Percentiles rank a stretch among this genome's conserved stretches.
These are phyloP conservation scores for Ceratocystis variospora DNA, from an alignment of 2,329 filamentous ascomycete genomes.

Conservation along the genomic window DNA sequence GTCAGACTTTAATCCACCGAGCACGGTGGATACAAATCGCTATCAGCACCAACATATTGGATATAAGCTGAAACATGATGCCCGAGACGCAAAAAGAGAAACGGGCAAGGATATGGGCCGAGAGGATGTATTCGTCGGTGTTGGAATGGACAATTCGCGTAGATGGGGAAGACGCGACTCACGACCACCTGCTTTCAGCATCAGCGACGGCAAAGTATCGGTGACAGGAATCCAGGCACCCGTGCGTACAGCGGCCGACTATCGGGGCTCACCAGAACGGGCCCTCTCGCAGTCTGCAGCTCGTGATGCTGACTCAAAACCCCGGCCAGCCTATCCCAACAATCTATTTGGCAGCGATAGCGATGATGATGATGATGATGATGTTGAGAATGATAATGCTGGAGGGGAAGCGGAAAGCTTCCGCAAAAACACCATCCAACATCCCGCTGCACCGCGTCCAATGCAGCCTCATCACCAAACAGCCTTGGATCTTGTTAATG, in stretches of 20 bases:
- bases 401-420: conserved; percentile 4
- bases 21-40: conserved; percentile 14
- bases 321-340: not conserved
- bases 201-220: conserved; percentile 16
- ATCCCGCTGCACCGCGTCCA: conserved; percentile 8
- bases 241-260: conserved; percentile 1
- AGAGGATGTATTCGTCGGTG: conserved; percentile 15
- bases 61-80: not conserved
- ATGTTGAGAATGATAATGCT: conserved; percentile 9
- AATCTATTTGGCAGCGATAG: conserved; percentile 12
- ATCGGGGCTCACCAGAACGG: conserved; percentile 14
- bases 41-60: conserved; percentile 6
- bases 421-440: conserved; percentile 2
- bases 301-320: conserved; percentile 5
- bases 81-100: not conserved
- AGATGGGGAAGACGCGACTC: conserved; percentile 15
- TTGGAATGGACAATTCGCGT: conserved; percentile 13
- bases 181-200: conserved; percentile 15
- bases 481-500: conserved; percentile 13
- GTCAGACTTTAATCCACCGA: conserved; percentile 20
- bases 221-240: conserved; percentile 10
- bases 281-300: conserved; percentile 3
- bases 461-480: conserved; percentile 12
- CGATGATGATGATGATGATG: conserved; percentile 9
- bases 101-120: not conserved